Evolutionary conservation across 2,329 filamentous ascomycete genomes (phyloP), one percentile per base, ranked within the genome.

Genomic region (Chrysosporium keratinophilum): DNA sequence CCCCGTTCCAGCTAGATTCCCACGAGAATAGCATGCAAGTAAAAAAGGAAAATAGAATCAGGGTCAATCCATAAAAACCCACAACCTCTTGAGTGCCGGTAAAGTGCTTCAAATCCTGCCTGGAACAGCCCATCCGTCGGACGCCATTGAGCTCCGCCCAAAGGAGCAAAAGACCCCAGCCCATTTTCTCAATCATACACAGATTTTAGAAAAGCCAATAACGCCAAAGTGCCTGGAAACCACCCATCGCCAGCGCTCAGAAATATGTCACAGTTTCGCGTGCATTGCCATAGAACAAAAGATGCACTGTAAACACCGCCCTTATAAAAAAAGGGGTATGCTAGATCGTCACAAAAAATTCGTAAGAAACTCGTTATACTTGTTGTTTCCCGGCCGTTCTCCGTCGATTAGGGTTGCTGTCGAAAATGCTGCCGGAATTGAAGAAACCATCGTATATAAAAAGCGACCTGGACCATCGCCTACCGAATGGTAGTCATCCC

Each of bases 401-500:
- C 15, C 12, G 31, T 45, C 42, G 45, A 7, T 39, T 39, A n/a
- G n/a, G n/a, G n/a, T n/a, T n/a, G n/a, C n/a, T 4, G 12, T 12
- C 12, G 11, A 14, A 14, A 14, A 17, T 12, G 11, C 15, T 17
- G 37, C 37, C 33, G n/a, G 17, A 44, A 23, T 6, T 44, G 20
- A 15, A 44, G 9, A 28, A 37, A 2, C 34, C 10, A 33, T 46
- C 12, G 43, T 46, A 33, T 14, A 33, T 46, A 31, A 23, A 46
- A 14, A 20, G 44, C n/a, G 33, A 11, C 15, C 5, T 11, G 34
- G 19, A 11, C 2, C 14, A 4, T 35, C 28, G 17, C 15, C 49
- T 61, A 79, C 56, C 88, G 83, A 64, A 95, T 95, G 52, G 90
- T 83, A 49, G 85, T 85, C 86, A 87, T 93, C 67, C 88, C 86